Percentiles rank a stretch among this genome's conserved stretches.
Evolutionary conservation across 2,329 filamentous ascomycete genomes (phyloP).

Genomic region (Fusarium pininemorale): DNA sequence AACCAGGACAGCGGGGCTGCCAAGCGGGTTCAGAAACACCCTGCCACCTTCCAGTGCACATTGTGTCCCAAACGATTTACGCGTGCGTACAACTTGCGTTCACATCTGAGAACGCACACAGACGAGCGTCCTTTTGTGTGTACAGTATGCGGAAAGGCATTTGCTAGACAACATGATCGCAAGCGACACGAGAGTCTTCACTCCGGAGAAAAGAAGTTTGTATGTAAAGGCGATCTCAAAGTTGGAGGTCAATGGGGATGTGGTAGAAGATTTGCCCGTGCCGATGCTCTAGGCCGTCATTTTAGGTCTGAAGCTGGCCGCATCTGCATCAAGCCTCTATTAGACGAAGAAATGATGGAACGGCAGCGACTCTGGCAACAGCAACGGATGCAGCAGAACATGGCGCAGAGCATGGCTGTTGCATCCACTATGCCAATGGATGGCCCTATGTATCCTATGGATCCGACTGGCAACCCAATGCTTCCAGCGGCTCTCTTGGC

Average conservation of each 20-base stretch:
- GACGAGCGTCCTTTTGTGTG: conserved; percentile 98
- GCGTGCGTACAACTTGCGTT: conserved; percentile 93
- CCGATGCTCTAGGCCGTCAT: conserved; percentile 92
- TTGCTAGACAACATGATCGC: conserved; percentile 95
- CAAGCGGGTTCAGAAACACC: conserved; percentile 96
- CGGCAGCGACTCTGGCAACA: conserved; percentile 79
- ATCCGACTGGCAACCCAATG: conserved; percentile 66
- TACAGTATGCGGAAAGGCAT: conserved; percentile 95
- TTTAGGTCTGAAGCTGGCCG: conserved; percentile 95
- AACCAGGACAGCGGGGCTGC: conserved; percentile 67
- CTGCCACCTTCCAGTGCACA: conserved; percentile 93
- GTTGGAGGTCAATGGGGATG: conserved; percentile 90
- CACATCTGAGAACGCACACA: conserved; percentile 94
- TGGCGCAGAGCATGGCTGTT: conserved; percentile 67
- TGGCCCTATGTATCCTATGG: conserved; percentile 64
- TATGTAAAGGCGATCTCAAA: conserved; percentile 91
- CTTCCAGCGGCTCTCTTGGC: conserved; percentile 89
- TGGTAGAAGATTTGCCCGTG: conserved; percentile 89
- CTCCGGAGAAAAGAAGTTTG: conserved; percentile 98
- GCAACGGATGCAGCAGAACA: conserved; percentile 73
- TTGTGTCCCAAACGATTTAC: conserved; percentile 97
- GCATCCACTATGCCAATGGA: conserved; percentile 67
- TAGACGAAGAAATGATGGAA: conserved; percentile 92
- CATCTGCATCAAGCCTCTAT: conserved; percentile 95
- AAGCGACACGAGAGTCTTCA: conserved; percentile 97